These are phyloP conservation scores for Fusarium acutatum DNA, from an alignment of 2,329 filamentous ascomycete genomes.

Conservation along the genomic window DNA sequence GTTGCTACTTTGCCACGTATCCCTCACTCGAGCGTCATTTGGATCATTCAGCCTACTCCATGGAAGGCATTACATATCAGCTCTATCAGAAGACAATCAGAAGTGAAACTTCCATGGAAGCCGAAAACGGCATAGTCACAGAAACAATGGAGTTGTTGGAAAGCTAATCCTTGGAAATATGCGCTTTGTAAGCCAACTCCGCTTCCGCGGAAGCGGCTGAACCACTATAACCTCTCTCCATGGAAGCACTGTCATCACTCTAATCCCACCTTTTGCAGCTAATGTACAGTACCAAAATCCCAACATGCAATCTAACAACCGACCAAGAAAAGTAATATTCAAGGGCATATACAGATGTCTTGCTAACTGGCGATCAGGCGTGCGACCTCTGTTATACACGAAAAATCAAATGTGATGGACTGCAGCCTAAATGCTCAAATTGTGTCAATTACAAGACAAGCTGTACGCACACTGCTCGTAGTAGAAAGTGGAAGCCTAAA, in stretches of 20 bases:
- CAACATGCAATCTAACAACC: neutral
- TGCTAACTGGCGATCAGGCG: neutral
- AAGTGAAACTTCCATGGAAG: neutral
- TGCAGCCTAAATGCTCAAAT: slow-evolving; percentile 1
- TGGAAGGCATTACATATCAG: neutral
- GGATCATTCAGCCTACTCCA: neutral
- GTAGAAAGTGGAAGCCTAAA: slow-evolving; percentile 7
- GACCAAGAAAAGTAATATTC: neutral
- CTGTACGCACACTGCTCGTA: neutral
- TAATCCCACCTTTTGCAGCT: neutral
- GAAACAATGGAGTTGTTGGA: neutral
- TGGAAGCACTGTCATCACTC: neutral
- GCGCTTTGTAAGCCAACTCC: slow-evolving; percentile 7
- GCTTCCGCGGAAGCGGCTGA: slow-evolving; percentile 8
- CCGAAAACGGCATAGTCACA: neutral
- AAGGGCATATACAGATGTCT: fast-evolving
- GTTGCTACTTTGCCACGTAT: neutral
- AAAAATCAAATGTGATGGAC: slow-evolving; percentile 10
- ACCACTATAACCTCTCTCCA: neutral
- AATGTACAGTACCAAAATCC: too few relatives aligned
- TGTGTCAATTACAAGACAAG: neutral
- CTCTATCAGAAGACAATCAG: neutral
- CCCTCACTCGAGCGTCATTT: neutral
- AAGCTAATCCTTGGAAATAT: neutral
- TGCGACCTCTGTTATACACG: slow-evolving; percentile 12